Conservation (phyloP, 805 yeast genomes). For the Isabelozyma gotoi region DNA sequence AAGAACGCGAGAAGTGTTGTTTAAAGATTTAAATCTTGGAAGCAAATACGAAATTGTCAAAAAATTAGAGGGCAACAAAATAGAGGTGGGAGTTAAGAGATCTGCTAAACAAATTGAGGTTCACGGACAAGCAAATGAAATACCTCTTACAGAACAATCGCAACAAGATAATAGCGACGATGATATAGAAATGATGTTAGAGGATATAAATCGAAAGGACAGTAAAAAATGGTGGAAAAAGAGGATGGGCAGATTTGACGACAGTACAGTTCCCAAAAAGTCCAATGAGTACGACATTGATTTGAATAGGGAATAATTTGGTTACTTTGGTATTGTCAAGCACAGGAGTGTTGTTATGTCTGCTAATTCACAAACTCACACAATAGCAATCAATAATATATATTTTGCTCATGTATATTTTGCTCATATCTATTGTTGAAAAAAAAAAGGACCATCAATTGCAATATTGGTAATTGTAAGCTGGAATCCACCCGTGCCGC, state of each 20-base stretch:
- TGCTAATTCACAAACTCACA: no score
- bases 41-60: constrained; percentile 36
- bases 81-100: constrained; percentile 11
- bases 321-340: no score
- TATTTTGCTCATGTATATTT: no score
- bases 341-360: no score
- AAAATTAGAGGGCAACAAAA: constrained; percentile 12
- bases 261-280: constrained; percentile 17
- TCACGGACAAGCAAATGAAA: constrained; percentile 17
- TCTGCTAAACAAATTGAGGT: constrained; percentile 16
- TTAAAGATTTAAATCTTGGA: constrained; percentile 65
- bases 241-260: constrained; percentile 38
- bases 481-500: neutral
- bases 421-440: no score
- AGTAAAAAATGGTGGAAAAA: constrained; percentile 54
- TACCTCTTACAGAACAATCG: constrained; percentile 6
- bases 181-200: constrained; percentile 53
- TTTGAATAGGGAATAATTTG: constrained; percentile 5
- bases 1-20: constrained; percentile 72
- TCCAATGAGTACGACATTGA: constrained; percentile 9
- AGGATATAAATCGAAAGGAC: constrained; percentile 54
- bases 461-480: no score
- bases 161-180: constrained; percentile 22
- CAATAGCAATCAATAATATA: no score
- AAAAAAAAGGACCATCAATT: no score